Conservation (phyloP, 1,284 basidiomycete genomes). For the Clitocybe nebularis region DNA sequence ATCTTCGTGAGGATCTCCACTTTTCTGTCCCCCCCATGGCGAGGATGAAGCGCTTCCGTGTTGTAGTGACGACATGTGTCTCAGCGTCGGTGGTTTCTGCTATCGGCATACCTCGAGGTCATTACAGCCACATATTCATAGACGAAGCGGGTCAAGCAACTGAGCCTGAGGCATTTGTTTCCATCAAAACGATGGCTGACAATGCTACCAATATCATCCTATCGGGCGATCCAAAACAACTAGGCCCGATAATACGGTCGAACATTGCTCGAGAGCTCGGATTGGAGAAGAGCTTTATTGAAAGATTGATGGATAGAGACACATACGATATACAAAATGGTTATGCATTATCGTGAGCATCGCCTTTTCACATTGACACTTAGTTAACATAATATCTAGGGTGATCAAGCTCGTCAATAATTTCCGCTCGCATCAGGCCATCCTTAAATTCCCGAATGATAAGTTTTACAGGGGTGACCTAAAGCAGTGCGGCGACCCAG, state of each 20-base stretch:
- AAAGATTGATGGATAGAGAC: constrained; percentile 49
- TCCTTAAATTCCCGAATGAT: constrained; percentile 53
- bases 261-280: constrained; percentile 45
- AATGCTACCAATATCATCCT: constrained; percentile 50
- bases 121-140: constrained; percentile 62
- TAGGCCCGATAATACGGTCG: constrained; percentile 59
- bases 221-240: constrained; percentile 59
- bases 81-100: constrained; percentile 54
- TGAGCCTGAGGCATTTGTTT: constrained; percentile 57
- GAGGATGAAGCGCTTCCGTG: constrained; percentile 41
- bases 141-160: constrained; percentile 67
- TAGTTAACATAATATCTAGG: constrained; percentile 25
- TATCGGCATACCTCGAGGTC: constrained; percentile 52
- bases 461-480: constrained; percentile 55
- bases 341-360: constrained; percentile 38
- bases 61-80: constrained; percentile 60
- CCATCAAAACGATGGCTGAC: constrained; percentile 52
- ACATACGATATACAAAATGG: constrained; percentile 38
- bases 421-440: constrained; percentile 54
- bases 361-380: not conserved
- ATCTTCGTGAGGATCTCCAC: constrained; percentile 32
- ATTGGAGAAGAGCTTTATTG: constrained; percentile 51
- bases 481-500: constrained; percentile 38
- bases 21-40: constrained; percentile 44
- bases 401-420: constrained; percentile 58